These are phyloP conservation scores for Tulasnella sp. DNA, from an alignment of 768 basidiomycete genomes.

Conservation along the genomic window DNA sequence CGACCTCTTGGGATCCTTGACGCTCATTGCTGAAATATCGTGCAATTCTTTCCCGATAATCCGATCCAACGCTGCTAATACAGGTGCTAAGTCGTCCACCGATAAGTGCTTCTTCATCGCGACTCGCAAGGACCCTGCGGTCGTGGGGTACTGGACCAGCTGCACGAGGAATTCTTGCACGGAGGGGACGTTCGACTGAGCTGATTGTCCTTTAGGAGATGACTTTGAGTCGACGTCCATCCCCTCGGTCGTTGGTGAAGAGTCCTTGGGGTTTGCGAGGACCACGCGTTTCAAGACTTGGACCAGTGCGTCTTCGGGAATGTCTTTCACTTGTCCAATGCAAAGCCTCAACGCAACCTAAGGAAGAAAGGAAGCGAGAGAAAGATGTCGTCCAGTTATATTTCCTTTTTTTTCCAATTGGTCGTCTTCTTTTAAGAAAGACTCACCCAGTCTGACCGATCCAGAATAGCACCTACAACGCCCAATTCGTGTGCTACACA, in stretches of 20 bases:
- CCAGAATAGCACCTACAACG: neutral
- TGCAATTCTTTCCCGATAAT: neutral
- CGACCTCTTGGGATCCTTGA: neutral
- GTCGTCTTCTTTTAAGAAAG: neutral
- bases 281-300: constrained; percentile 6
- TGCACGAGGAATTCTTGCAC: neutral
- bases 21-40: neutral
- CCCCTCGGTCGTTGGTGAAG: neutral
- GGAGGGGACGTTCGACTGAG: neutral
- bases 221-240: neutral
- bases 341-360: neutral
- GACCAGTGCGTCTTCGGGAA: constrained; percentile 11
- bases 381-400: neutral
- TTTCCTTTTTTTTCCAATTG: no score
- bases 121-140: neutral
- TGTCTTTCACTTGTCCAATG: neutral
- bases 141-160: neutral
- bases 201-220: neutral
- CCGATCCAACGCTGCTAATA: neutral
- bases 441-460: constrained; percentile 7
- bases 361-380: neutral
- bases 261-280: no score
- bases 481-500: neutral
- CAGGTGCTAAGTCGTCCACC: neutral
- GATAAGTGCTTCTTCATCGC: constrained; percentile 19